Conservation (phyloP, 371 early-diverging fungal species). For the Spraguea lophii region DNA sequence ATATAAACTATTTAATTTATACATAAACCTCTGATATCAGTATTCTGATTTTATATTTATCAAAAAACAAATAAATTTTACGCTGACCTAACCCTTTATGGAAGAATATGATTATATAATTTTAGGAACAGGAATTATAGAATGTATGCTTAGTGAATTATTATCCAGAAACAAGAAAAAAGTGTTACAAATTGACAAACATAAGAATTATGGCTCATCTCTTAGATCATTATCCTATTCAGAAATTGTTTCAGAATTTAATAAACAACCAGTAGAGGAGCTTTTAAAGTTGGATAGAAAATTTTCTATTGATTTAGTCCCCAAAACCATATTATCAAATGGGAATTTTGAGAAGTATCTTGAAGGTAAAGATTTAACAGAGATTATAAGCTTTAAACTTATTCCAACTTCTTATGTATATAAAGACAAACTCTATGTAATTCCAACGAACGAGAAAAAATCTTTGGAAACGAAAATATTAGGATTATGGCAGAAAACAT, state of each 20-base stretch:
- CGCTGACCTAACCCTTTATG: too few relatives aligned
- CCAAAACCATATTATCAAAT: constrained; percentile 96
- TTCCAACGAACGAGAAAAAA: constrained; percentile 72
- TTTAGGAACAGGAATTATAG: constrained; percentile 84
- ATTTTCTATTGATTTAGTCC: constrained; percentile 87
- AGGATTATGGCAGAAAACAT: constrained; percentile 77
- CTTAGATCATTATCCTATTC: constrained; percentile 63
- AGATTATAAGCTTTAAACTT: constrained; percentile 84
- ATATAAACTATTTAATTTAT: too few relatives aligned
- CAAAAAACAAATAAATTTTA: too few relatives aligned
- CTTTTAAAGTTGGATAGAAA: constrained; percentile 55
- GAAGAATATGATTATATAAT: constrained; percentile 5
- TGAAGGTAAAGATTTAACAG: constrained; percentile 75
- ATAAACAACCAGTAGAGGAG: constrained; percentile 26
- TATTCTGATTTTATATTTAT: too few relatives aligned
- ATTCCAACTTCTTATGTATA: constrained; percentile 81
- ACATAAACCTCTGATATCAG: too few relatives aligned
- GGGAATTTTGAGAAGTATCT: constrained; percentile 57
- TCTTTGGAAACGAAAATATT: constrained; percentile 65
- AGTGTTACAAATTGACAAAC: constrained; percentile 86
- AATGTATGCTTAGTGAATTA: constrained; percentile 90
- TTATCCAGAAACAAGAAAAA: constrained; percentile 88
- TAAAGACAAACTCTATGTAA: constrained; percentile 69
- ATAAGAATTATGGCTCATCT: constrained; percentile 90
- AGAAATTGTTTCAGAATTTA: constrained; percentile 52